These are phyloP conservation scores for Saturnispora sanitii DNA, from an alignment of 805 yeast species.

Conservation along the genomic window DNA sequence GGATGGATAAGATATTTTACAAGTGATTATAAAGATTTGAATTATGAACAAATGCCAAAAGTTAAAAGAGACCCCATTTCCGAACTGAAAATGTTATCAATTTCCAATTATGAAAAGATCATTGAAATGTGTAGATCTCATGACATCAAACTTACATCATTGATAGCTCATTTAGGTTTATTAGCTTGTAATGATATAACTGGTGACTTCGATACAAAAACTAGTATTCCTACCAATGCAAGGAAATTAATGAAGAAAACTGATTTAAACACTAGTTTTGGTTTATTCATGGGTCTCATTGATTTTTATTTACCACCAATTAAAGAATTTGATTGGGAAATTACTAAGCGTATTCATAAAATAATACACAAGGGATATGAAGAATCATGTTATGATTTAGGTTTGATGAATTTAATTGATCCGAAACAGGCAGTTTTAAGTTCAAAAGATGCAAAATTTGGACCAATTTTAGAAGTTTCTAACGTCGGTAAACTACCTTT, in stretches of 20 bases:
- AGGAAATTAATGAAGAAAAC: slow-evolving; percentile 9
- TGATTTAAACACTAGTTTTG: slow-evolving; percentile 5
- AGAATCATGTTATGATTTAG: slow-evolving; percentile 7
- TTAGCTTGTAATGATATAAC: slow-evolving; percentile 1
- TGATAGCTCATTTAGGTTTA: slow-evolving; percentile 2
- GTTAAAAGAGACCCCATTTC: neutral
- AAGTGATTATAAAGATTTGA: slow-evolving; percentile 4
- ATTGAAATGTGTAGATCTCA: slow-evolving; percentile 1
- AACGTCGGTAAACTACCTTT: slow-evolving; percentile 4
- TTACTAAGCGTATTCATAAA: slow-evolving; percentile 10
- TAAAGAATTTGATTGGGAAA: slow-evolving; percentile 11
- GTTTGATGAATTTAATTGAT: slow-evolving; percentile 9
- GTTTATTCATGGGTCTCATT: slow-evolving; percentile 14
- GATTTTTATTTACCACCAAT: slow-evolving; percentile 10
- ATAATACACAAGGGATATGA: slow-evolving; percentile 5
- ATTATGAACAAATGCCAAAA: neutral
- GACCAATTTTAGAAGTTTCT: slow-evolving; percentile 6
- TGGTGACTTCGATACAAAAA: slow-evolving; percentile 11
- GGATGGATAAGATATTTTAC: slow-evolving; percentile 3
- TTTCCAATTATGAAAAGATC: neutral
- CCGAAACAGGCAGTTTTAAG: neutral
- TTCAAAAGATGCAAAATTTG: neutral
- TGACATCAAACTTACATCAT: slow-evolving; percentile 6
- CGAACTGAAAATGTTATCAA: neutral
- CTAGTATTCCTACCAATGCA: slow-evolving; percentile 17